Conservation (phyloP, 1,284 basidiomycete species). For the Austroboletus olivaceoglutinosus region DNA sequence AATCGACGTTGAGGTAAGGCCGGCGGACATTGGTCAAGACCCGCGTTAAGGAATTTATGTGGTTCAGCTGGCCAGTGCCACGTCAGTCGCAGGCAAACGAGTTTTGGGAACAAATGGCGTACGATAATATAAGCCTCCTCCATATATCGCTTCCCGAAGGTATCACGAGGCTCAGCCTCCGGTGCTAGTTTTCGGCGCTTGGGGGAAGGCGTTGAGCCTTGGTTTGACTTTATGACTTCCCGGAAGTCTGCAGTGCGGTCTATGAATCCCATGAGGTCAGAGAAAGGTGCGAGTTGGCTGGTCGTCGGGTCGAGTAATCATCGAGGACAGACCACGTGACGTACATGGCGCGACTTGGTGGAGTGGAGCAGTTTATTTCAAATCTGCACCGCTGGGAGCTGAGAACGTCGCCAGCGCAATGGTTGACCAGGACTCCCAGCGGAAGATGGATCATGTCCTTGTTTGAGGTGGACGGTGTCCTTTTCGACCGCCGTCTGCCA, state of each 20-base stretch:
- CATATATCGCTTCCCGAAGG: constrained; percentile 64
- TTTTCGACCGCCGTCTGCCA: constrained; percentile 56
- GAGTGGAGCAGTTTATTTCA: no score
- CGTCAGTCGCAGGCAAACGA: constrained; percentile 2
- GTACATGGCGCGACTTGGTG: not conserved
- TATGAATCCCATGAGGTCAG: constrained; percentile 44
- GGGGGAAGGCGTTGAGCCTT: constrained; percentile 40
- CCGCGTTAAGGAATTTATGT: constrained; percentile 65
- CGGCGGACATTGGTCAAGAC: constrained; percentile 72
- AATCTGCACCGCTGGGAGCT: constrained; percentile 10
- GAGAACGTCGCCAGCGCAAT: constrained; percentile 10
- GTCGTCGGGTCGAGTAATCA: not conserved
- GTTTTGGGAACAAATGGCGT: constrained; percentile 28
- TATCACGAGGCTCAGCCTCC: constrained; percentile 37
- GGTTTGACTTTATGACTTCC: constrained; percentile 48
- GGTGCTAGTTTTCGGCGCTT: constrained; percentile 51
- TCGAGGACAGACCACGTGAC: constrained; percentile 30
- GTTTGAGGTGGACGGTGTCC: constrained; percentile 70
- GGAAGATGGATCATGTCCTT: constrained; percentile 48
- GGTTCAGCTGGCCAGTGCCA: constrained; percentile 52
- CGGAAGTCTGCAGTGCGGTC: constrained; percentile 64
- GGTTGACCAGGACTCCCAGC: constrained; percentile 16
- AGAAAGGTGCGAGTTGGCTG: not conserved
- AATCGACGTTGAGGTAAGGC: constrained; percentile 77
- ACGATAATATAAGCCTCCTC: constrained; percentile 74